Evolutionary conservation across 257 asterid species (phyloP).

Genomic region (Solanum bulbocastanum): DNA sequence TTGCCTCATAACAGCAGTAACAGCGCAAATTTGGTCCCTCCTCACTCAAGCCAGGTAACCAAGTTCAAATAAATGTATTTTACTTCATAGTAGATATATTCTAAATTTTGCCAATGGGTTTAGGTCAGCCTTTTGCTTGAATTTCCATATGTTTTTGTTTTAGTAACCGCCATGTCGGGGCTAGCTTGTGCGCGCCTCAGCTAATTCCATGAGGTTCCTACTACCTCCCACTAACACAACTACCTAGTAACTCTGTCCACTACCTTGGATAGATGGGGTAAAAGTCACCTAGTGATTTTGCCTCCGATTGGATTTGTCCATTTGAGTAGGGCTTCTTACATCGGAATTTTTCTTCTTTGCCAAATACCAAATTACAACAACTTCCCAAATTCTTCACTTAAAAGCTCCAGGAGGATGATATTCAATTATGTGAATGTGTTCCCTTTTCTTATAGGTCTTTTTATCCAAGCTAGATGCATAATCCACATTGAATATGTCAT

Average conservation of each 20-base stretch:
- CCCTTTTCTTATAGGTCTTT: background rate
- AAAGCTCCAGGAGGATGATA: background rate
- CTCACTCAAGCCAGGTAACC: slow-evolving; percentile 47
- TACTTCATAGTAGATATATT: background rate
- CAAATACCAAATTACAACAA: background rate
- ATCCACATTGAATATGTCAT: background rate
- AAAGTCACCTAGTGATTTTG: background rate
- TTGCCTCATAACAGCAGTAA: slow-evolving; percentile 15
- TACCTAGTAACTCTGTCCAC: background rate
- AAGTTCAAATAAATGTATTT: background rate
- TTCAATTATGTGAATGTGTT: background rate
- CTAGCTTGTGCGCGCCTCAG: background rate
- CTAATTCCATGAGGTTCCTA: background rate
- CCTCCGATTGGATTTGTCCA: background rate
- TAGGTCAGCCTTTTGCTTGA: background rate
- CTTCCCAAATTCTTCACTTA: background rate
- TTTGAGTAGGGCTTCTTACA: background rate
- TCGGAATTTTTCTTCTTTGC: background rate
- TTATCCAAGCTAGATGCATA: background rate
- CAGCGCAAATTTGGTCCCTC: slow-evolving; percentile 23
- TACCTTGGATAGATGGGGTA: background rate
- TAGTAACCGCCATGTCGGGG: background rate
- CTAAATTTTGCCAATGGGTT: background rate
- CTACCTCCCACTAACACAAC: background rate
- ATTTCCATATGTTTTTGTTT: background rate